Evolutionary conservation across 73 alveolate genomes (phyloP).

Genomic region (Durusdinium trenchii): DNA sequence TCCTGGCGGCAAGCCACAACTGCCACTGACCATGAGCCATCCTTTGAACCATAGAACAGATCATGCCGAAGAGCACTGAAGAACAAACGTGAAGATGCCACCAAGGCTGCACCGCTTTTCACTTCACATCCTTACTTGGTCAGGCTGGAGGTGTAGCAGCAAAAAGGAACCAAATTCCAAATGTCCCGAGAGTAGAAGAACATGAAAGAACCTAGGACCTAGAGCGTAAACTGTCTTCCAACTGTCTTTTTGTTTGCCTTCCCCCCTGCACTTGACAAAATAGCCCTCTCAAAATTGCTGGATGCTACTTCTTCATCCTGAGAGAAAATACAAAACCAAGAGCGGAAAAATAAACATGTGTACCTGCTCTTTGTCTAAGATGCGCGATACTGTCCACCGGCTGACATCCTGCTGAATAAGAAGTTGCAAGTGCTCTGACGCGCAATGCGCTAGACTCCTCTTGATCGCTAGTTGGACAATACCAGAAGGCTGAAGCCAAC

Average conservation of each 20-base stretch:
- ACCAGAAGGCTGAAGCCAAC: constrained; percentile 21
- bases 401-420: constrained; percentile 33
- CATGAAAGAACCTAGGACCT: no score
- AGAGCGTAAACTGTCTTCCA: no score
- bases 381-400: constrained; percentile 47
- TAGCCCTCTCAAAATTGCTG: no score
- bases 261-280: no score
- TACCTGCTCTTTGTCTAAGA: no score
- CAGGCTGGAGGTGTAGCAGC: not conserved
- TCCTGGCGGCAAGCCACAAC: constrained; percentile 19
- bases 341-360: no score
- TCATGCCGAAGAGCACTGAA: constrained; percentile 14
- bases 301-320: no score
- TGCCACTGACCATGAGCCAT: not conserved
- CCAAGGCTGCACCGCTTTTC: constrained; percentile 41
- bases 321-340: no score
- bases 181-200: no score
- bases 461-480: constrained; percentile 7
- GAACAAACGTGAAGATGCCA: constrained; percentile 41
- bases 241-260: no score
- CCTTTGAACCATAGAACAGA: constrained; percentile 5
- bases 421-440: constrained; percentile 44
- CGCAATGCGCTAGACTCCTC: constrained; percentile 39
- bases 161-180: not conserved
- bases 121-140: constrained; percentile 31